A percentile compares a stretch with the other conserved stretches of the same genome.
phyloP scores from a whole-genome alignment of 2,329 filamentous ascomycete species.

The Fusarium sublunatum region DNA sequence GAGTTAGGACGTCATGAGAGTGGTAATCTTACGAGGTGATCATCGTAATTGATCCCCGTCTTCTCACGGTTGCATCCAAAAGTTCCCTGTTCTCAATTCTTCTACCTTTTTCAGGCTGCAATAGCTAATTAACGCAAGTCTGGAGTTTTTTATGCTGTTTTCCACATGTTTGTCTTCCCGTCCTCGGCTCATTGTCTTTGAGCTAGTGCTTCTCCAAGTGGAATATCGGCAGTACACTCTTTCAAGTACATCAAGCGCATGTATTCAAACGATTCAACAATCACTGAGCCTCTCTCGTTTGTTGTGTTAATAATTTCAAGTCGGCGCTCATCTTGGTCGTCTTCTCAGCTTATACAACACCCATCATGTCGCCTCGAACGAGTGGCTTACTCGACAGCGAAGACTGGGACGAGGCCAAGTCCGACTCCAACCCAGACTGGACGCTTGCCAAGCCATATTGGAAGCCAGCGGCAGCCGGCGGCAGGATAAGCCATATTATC shows the following conservation, averaged over 20 bases:
- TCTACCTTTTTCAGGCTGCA: slow-evolving; percentile 1
- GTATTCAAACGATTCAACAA: slow-evolving; percentile 6
- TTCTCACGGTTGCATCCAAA: slow-evolving; percentile 16
- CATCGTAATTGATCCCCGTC: slow-evolving; percentile 1
- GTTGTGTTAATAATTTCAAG: neutral
- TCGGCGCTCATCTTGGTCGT: neutral
- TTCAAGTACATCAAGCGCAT: slow-evolving; percentile 9
- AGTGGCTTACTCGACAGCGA: slow-evolving; percentile 50
- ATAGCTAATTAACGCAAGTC: slow-evolving; percentile 3
- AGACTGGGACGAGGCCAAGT: slow-evolving; percentile 51
- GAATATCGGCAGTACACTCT: neutral
- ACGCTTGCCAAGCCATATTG: slow-evolving; percentile 40
- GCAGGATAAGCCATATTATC: slow-evolving; percentile 16
- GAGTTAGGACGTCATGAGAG: slow-evolving; percentile 14
- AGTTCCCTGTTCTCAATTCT: slow-evolving; percentile 9
- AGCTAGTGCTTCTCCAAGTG: slow-evolving; percentile 8
- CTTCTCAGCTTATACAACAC: neutral
- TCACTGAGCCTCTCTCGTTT: neutral
- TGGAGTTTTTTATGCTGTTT: slow-evolving; percentile 8
- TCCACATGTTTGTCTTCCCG: slow-evolving; percentile 29
- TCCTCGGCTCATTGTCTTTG: slow-evolving; percentile 27
- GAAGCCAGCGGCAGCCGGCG: slow-evolving; percentile 44
- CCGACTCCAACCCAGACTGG: slow-evolving; percentile 36
- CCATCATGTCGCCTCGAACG: slow-evolving; percentile 48
- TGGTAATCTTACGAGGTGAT: neutral